phyloP scores from a whole-genome alignment of 768 basidiomycete species.

The Jaapia argillacea region DNA sequence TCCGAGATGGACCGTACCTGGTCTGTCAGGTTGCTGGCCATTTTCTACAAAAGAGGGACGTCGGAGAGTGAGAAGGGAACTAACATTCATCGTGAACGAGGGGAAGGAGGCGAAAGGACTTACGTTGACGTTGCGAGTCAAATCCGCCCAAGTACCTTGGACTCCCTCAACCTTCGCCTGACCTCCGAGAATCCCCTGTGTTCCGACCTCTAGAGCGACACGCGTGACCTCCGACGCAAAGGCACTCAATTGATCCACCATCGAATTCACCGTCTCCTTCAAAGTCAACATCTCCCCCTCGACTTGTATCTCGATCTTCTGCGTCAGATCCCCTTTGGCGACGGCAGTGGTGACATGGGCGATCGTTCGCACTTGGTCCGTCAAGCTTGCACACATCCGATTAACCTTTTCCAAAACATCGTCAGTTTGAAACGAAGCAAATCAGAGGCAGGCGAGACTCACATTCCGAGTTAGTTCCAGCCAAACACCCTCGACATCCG shows the following conservation, averaged over 20 bases:
- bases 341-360: slow-evolving; percentile 84
- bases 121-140: slow-evolving; percentile 87
- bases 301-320: slow-evolving; percentile 87
- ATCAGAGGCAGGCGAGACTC: slow-evolving; percentile 12
- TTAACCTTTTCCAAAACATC: slow-evolving; percentile 44
- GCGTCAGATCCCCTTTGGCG: slow-evolving; percentile 82
- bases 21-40: slow-evolving; percentile 56
- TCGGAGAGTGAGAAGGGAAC: slow-evolving; percentile 15
- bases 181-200: slow-evolving; percentile 84
- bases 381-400: slow-evolving; percentile 73
- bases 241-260: slow-evolving; percentile 85
- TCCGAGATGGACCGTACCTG: slow-evolving; percentile 93
- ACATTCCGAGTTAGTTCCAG: slow-evolving; percentile 72
- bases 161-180: slow-evolving; percentile 87
- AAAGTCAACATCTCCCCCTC: slow-evolving; percentile 82
- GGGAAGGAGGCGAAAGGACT: slow-evolving; percentile 18
- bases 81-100: slow-evolving; percentile 51
- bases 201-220: slow-evolving; percentile 84
- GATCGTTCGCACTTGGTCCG: slow-evolving; percentile 76
- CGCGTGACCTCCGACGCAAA: slow-evolving; percentile 79
- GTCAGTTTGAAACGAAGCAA: slow-evolving; percentile 7
- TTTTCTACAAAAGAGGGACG: neutral
- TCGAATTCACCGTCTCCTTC: slow-evolving; percentile 83
- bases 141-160: slow-evolving; percentile 87
- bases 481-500: slow-evolving; percentile 91